Percentiles rank a stretch among this genome's conserved stretches.
Conservation (phyloP, 176 grass and related monocot species). For the sorghum (Sorghum bicolor) region Sorghum_bicolor_NCBIv3 NC_012875.2:58525001-58525500, state of each 20-base stretch:
- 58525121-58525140: background rate
- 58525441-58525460: too few species aligned
- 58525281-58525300: background rate
- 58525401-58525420: background rate
- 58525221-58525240: background rate
- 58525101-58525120: background rate
- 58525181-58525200: background rate
- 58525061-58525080: background rate
- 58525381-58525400: background rate
- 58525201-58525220: background rate
- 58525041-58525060: background rate
- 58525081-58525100: background rate
- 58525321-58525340: background rate
- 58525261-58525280: background rate
- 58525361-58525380: background rate
- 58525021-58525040: background rate
- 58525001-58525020: constrained; percentile 20
- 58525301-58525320: background rate
- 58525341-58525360: constrained; percentile 4
- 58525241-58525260: background rate
- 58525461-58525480: too few species aligned
- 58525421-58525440: background rate
- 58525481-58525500: too few species aligned
- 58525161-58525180: background rate
- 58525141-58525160: background rate